Conservation (phyloP, 1,139 yeast genomes). For the Yamadazyma jaroonii region DNA sequence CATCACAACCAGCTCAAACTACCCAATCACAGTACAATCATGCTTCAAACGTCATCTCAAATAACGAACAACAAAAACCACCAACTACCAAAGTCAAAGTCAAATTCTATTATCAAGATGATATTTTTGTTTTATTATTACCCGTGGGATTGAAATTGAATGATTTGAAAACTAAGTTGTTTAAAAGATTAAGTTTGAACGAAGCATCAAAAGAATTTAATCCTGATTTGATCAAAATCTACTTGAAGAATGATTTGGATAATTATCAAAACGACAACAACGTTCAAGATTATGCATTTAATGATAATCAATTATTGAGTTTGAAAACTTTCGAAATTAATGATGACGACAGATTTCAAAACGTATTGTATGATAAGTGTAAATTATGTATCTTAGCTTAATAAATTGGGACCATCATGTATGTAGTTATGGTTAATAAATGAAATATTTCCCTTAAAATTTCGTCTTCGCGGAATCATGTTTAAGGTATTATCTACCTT, state of each 20-base stretch:
- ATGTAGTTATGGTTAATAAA: too few relatives aligned
- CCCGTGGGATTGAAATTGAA: constrained; percentile 58
- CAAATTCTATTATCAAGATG: constrained; percentile 86
- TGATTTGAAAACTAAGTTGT: constrained; percentile 62
- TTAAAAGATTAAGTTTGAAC: constrained; percentile 51
- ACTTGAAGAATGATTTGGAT: constrained; percentile 42
- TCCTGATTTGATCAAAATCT: constrained; percentile 25
- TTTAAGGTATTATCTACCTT: too few relatives aligned
- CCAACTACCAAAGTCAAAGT: constrained; percentile 50
- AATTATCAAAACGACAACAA: constrained; percentile 33
- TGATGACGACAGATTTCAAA: constrained; percentile 41
- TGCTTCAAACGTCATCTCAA: background rate
- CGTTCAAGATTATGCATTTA: constrained; percentile 25
- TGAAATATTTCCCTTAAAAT: too few relatives aligned
- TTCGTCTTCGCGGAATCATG: too few relatives aligned
- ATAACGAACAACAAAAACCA: constrained; percentile 6
- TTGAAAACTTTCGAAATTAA: constrained; percentile 37
- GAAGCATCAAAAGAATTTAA: constrained; percentile 9
- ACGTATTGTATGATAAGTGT: constrained; percentile 44
- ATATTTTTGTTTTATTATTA: constrained; percentile 82
- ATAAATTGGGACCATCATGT: background rate
- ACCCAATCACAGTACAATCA: background rate
- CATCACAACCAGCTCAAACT: background rate
- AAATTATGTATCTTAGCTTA: constrained; percentile 36
- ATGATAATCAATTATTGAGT: constrained; percentile 17